These are phyloP conservation scores for Chaetothyriales sp. DNA, from an alignment of 2,329 filamentous ascomycete genomes.

Conservation along the genomic window DNA sequence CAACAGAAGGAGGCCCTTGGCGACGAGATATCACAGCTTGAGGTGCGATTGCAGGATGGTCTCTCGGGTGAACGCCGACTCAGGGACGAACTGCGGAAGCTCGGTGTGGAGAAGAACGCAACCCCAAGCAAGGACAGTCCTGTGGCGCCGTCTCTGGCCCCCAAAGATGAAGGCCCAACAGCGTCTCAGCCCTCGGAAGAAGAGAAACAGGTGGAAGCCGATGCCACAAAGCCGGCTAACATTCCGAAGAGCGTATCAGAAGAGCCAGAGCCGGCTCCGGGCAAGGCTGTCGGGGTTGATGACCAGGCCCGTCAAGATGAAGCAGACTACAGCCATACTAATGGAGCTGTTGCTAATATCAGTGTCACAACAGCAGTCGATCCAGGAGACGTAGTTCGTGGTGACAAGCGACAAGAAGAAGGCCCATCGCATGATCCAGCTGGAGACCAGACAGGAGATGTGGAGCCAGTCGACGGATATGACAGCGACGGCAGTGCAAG, in stretches of 20 bases:
- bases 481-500: conserved; percentile 17
- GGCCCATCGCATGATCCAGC: background rate
- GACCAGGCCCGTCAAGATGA: conserved; percentile 25
- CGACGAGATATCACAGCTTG: conserved; percentile 31
- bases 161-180: background rate
- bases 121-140: conserved; percentile 21
- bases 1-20: conserved; percentile 27
- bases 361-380: background rate
- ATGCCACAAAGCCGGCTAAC: background rate
- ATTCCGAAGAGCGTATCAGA: background rate
- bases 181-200: background rate
- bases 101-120: conserved; percentile 34
- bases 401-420: background rate
- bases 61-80: conserved; percentile 29
- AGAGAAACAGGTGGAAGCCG: background rate
- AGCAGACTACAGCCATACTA: conserved; percentile 16
- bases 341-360: conserved; percentile 8
- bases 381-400: background rate
- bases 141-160: too few relatives aligned
- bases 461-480: background rate
- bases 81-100: conserved; percentile 32
- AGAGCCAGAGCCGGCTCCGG: background rate
- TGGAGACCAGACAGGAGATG: background rate
- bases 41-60: conserved; percentile 25
- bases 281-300: background rate